Evolutionary conservation across 805 yeast genomes (phyloP), one percentile per base, ranked within the genome.

Genomic region (Saturnispora hagleri): DNA sequence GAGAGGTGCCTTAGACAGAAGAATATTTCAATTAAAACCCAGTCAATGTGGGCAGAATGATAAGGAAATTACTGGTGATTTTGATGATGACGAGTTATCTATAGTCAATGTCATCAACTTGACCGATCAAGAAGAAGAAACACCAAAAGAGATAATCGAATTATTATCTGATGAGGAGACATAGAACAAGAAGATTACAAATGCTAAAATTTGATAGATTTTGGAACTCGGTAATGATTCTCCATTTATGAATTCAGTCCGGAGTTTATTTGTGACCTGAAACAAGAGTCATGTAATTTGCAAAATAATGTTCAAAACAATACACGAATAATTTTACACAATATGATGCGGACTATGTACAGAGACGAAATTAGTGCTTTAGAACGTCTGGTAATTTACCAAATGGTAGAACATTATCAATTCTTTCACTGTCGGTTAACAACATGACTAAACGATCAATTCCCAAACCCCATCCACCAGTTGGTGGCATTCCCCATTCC

Each of bases 391-490:
- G 77, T 4, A 89, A 60, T 46, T 77, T 78, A 0, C 96, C 96
- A 67, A 89, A 89, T 0, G 84, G 71, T 34, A 89, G 65, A 1
- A 89, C 95, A 12, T 79, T 78, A 50, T 84, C 91, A 17, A 93
- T 89, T 28, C 96, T 71, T 20, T 70, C 70, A 41, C 76, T 68
- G 0, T 79, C 82, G 4, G 85, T 75, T 33, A 91, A 69, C 18
- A 88, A 66, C 97, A 91, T 89, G 49, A 83, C 81, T 36, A 93
- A 66, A 50, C 99, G 68, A 62, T 93, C 99, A 20, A 93, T 75
- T 0, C 99, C 99, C 54, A 95, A 70, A 0, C 99, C 99, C 87
- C 97, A 87, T 0, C 99, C 99, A 2, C 96, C 98, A 3, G 97
- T 91, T 1, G 99, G 99, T 3, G 98, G 97, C 70, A 93, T 76